Conservation (phyloP, 306 rosid genomes). For the Vigna trinervia region DNA sequence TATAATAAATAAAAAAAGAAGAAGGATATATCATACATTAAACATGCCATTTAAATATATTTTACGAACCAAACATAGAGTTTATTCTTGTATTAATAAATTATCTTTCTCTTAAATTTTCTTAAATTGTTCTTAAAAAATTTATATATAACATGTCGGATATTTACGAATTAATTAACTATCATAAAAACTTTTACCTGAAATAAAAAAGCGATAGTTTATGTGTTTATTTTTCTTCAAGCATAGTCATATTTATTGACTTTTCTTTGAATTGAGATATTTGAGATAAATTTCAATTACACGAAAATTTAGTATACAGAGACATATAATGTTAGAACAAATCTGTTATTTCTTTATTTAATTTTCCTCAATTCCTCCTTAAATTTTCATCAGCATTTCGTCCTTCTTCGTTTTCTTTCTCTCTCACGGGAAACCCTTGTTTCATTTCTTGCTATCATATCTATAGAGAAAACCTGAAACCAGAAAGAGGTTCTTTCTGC, state of each 20-base stretch:
- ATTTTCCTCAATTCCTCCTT: constrained; percentile 10
- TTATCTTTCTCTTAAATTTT: too few species aligned
- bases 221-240: background rate
- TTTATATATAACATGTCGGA: too few species aligned
- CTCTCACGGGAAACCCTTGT: constrained; percentile 49
- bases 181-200: too few species aligned
- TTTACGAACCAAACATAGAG: too few species aligned
- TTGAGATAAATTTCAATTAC: too few species aligned
- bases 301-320: background rate
- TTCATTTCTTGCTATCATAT: constrained; percentile 31
- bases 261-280: background rate
- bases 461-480: constrained; percentile 32
- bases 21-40: too few species aligned
- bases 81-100: too few species aligned
- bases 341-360: background rate
- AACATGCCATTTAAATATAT: too few species aligned
- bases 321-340: background rate
- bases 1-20: too few species aligned
- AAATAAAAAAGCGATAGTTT: too few species aligned
- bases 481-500: constrained; percentile 22
- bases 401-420: constrained; percentile 4
- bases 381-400: constrained; percentile 33
- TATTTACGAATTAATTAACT: too few species aligned
- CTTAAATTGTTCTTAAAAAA: too few species aligned
- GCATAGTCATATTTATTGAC: background rate